These are phyloP conservation scores for Chara braunii DNA, from an alignment of 139 green algal species.

Conservation along the genomic window DNA sequence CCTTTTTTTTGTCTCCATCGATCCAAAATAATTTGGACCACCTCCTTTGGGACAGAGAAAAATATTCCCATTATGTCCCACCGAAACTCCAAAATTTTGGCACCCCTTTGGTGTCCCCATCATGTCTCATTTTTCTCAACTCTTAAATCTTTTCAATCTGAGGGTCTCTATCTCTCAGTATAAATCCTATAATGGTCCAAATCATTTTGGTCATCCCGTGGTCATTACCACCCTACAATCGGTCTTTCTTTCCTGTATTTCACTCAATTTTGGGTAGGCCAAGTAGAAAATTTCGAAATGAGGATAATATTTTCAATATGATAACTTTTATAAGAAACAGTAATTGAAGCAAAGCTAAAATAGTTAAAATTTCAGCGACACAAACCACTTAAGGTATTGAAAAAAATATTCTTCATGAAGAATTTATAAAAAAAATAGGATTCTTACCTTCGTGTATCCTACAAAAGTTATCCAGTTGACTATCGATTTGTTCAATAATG, in stretches of 20 bases:
- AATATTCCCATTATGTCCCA: no score
- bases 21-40: no score
- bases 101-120: no score
- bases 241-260: slow-evolving; percentile 6
- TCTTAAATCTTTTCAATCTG: slow-evolving; percentile 12
- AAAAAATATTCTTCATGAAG: slow-evolving; percentile 58
- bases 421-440: slow-evolving; percentile 53
- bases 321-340: slow-evolving; percentile 61
- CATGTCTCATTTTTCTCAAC: slow-evolving; percentile 7
- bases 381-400: slow-evolving; percentile 51
- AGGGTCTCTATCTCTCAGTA: slow-evolving; percentile 4
- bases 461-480: no score
- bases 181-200: slow-evolving; percentile 23
- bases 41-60: no score
- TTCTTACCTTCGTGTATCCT: no score
- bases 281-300: background rate
- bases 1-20: no score
- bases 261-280: background rate
- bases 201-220: no score
- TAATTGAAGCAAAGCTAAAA: slow-evolving; percentile 49
- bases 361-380: slow-evolving; percentile 49
- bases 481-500: no score
- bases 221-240: no score
- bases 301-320: slow-evolving; percentile 57
- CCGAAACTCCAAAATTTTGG: no score